These are phyloP conservation scores for Aspergillus unguis DNA, from an alignment of 2,329 filamentous ascomycete species.

Conservation along the genomic window DNA sequence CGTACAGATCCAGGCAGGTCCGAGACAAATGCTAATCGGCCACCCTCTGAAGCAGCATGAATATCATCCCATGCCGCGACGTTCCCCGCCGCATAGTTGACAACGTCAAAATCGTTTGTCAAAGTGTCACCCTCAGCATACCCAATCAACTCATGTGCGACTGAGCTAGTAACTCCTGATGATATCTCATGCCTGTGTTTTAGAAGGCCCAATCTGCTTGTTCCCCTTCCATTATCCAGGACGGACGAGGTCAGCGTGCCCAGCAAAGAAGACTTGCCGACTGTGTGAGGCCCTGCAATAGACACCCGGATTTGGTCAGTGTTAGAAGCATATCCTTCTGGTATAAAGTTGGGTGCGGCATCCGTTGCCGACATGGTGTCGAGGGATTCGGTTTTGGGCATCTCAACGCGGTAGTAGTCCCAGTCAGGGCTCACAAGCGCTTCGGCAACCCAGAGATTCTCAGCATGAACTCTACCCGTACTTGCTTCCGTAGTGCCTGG, in stretches of 20 bases:
- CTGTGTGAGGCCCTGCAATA: slow-evolving; percentile 81
- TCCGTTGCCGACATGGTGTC: slow-evolving; percentile 4
- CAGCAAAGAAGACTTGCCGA: slow-evolving; percentile 86
- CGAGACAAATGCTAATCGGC: slow-evolving; percentile 77
- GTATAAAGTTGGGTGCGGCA: slow-evolving; percentile 6
- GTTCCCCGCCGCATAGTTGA: slow-evolving; percentile 84
- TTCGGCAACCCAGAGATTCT: slow-evolving; percentile 81
- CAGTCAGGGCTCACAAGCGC: slow-evolving; percentile 77
- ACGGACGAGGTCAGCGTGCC: slow-evolving; percentile 85
- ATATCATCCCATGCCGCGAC: slow-evolving; percentile 94
- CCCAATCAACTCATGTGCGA: slow-evolving; percentile 89
- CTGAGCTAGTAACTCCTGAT: slow-evolving; percentile 88
- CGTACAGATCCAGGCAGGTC: slow-evolving; percentile 90
- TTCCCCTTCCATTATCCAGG: slow-evolving; percentile 87
- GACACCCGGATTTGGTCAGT: slow-evolving; percentile 81
- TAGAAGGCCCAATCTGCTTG: slow-evolving; percentile 79
- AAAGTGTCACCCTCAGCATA: slow-evolving; percentile 51
- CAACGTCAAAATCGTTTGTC: slow-evolving; percentile 46
- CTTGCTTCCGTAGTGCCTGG: slow-evolving; percentile 19
- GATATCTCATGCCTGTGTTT: slow-evolving; percentile 92
- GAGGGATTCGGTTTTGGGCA: slow-evolving; percentile 1
- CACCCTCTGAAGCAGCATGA: slow-evolving; percentile 71
- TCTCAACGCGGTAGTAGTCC: slow-evolving; percentile 38
- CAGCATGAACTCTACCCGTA: slow-evolving; percentile 32
- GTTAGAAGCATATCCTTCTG: slow-evolving; percentile 42